A percentile compares a stretch with the other conserved stretches of the same genome.
These are phyloP conservation scores for Epicoccum sorghinum DNA, from an alignment of 2,329 filamentous ascomycete species.

Conservation along the genomic window DNA sequence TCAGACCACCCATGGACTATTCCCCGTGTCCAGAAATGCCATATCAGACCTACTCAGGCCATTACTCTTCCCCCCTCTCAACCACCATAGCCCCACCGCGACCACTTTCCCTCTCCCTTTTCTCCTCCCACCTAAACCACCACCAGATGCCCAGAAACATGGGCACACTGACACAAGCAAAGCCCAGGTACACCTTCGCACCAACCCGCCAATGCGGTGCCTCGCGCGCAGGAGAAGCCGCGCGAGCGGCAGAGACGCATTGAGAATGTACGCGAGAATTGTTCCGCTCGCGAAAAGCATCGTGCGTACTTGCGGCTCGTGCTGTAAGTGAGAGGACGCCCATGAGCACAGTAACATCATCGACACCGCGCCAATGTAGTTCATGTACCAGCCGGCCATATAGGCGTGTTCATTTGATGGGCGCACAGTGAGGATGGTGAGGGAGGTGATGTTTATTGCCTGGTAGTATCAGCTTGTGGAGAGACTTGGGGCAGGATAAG, in stretches of 20 bases:
- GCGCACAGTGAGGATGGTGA: constrained; percentile 2
- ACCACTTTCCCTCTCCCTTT: not conserved
- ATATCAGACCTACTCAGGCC: too few species aligned
- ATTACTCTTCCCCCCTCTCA: not conserved
- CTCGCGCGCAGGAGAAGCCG: constrained; percentile 12
- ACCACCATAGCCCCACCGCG: not conserved
- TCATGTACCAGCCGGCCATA: constrained; percentile 18
- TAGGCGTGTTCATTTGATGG: constrained; percentile 13
- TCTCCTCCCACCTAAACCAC: constrained; percentile 11
- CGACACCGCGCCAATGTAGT: not conserved
- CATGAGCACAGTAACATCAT: constrained; percentile 15
- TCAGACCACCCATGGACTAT: too few species aligned
- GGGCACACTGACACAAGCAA: not conserved
- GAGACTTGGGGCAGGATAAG: not conserved
- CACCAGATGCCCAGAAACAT: constrained; percentile 15
- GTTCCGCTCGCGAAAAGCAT: constrained; percentile 16
- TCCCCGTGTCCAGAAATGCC: too few species aligned
- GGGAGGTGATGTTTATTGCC: too few species aligned
- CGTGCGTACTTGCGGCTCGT: constrained; percentile 15
- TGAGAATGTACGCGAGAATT: constrained; percentile 1
- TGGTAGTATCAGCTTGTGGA: too few species aligned
- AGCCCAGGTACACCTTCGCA: constrained; percentile 18
- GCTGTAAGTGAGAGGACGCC: constrained; percentile 11
- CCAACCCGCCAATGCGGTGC: constrained; percentile 15
- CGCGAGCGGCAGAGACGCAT: constrained; percentile 16